Evolutionary conservation across 106 monocot genomes (phyloP), one percentile per base, ranked within the genome.

Genomic region (Vanilla planifolia): DNA sequence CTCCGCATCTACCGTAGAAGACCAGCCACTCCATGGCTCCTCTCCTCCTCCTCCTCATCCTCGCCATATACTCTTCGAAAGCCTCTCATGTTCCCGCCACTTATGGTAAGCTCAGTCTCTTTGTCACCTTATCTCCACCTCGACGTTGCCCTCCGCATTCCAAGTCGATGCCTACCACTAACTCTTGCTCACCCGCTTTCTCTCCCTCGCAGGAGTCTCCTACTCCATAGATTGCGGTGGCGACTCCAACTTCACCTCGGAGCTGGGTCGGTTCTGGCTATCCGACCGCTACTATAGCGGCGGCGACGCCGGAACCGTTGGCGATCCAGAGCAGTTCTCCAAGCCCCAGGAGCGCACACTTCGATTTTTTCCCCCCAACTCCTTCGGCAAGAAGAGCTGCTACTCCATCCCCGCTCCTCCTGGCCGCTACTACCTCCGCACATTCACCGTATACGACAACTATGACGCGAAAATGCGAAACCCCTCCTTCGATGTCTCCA

Each of bases 371-470:
- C 79, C 84, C 39, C 76, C 79, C 1, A 67, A 65, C 16, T 76
- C 79, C 46, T 67, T 77, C 55, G 96, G 96, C 46, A 91, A 96
- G 79, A 84, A 84, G 79, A 79, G 64, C 67, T 96, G 96, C 84
- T 96, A 91, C 77, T 81, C 91, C 45, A 59, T 91, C 40, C 90
- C 96, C 26, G 69, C 84, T 28, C 76, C 79, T 14, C 34, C 71
- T 5, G 89, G 89, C 42, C 80, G 96, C 42, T 96, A 82, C 78
- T 91, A 96, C 77, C 39, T 96, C 30, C 96, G 96, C 43, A 55
- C 77, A 44, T 96, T 96, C 79, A 87, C 87, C n/a, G 74, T 91
- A 34, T 96, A 96, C 73, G 96, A 91, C 69, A 96, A 96, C 73
- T 96, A 96, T 75, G 91, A 96, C 73, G 55, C 78, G 59, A 79